These are phyloP conservation scores for Termitomyces sp. DNA, from an alignment of 768 basidiomycete genomes.

Conservation along the genomic window DNA sequence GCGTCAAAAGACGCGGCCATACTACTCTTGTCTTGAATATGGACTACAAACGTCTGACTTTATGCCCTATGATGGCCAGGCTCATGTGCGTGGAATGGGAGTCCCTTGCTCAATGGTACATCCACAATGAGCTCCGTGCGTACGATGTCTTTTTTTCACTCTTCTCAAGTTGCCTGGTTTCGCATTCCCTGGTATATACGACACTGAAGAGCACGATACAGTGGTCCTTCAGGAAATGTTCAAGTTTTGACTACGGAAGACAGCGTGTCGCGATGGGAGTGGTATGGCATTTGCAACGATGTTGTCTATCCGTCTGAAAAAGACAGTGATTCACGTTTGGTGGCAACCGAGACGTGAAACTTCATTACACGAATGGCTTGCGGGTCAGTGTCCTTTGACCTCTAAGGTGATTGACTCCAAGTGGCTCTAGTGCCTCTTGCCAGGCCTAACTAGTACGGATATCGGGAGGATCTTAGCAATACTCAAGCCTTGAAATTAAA, in stretches of 20 bases:
- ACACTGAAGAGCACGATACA: neutral
- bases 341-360: too few species aligned
- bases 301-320: too few species aligned
- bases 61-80: neutral
- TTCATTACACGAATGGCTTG: too few species aligned
- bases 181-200: too few species aligned
- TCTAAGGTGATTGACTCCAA: too few species aligned
- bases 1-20: neutral
- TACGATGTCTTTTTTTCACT: neutral
- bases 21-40: neutral
- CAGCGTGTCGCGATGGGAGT: neutral
- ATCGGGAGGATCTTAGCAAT: too few species aligned
- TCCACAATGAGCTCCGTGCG: neutral
- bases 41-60: neutral
- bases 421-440: too few species aligned
- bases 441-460: too few species aligned
- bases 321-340: neutral
- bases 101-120: neutral
- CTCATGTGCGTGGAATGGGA: too few species aligned
- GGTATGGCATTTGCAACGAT: too few species aligned
- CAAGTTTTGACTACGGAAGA: neutral
- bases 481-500: too few species aligned
- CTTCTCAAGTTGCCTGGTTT: neutral
- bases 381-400: too few species aligned
- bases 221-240: neutral